These are phyloP conservation scores for Starmerella roubikii DNA, from an alignment of 805 yeast species.

Conservation along the genomic window DNA sequence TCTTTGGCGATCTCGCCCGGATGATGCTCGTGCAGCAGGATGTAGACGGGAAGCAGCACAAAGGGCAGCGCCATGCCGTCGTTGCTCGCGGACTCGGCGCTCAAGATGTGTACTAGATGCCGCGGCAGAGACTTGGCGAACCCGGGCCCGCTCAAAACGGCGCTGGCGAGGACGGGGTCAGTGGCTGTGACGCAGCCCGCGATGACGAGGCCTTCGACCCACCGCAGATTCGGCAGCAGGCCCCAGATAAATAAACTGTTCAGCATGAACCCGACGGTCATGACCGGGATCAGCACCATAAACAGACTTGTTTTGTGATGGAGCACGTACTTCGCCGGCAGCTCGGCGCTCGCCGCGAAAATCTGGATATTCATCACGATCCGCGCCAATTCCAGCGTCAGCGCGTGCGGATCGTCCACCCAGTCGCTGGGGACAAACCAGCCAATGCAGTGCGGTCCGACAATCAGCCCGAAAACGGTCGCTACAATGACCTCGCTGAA, in stretches of 20 bases:
- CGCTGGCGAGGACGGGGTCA: conserved; percentile 44
- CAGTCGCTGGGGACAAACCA: conserved; percentile 76
- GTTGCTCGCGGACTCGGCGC: conserved; percentile 65
- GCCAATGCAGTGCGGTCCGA: conserved; percentile 72
- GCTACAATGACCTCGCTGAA: conserved; percentile 90
- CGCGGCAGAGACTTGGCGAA: conserved; percentile 52
- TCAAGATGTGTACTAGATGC: conserved; percentile 43
- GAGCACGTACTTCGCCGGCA: conserved; percentile 52
- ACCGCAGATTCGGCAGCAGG: conserved; percentile 43
- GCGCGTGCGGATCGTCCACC: conserved; percentile 49
- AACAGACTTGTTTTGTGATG: conserved; percentile 45
- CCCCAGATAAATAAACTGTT: conserved; percentile 51
- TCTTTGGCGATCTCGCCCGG: conserved; percentile 45
- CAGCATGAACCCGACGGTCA: conserved; percentile 58
- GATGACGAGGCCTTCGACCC: conserved; percentile 43
- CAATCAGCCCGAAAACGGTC: conserved; percentile 66
- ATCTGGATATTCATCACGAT: conserved; percentile 58
- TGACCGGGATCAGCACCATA: conserved; percentile 49
- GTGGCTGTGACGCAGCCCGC: conserved; percentile 67
- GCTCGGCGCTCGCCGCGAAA: conserved; percentile 58
- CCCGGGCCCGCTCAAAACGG: conserved; percentile 54
- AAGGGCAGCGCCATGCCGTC: conserved; percentile 54
- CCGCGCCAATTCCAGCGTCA: conserved; percentile 28
- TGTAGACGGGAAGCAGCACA: conserved; percentile 43
- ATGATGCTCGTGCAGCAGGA: conserved; percentile 34